Conservation (phyloP, 495 filamentous ascomycete species). For the Alectoria sarmentosa region DNA sequence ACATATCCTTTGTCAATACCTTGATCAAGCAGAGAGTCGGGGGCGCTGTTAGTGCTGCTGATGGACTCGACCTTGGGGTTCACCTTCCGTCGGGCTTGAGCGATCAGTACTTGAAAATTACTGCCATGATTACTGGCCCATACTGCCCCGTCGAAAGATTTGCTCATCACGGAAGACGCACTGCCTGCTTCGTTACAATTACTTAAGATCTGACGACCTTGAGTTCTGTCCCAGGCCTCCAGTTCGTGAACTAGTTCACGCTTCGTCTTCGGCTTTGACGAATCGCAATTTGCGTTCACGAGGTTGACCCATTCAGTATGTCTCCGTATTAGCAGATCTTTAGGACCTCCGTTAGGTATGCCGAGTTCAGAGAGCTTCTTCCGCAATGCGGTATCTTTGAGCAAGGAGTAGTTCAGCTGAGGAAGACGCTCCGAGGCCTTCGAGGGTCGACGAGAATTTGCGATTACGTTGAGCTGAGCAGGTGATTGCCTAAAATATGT, state of each 20-base stretch:
- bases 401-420: conserved; percentile 68
- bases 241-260: conserved; percentile 67
- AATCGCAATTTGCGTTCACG: conserved; percentile 96
- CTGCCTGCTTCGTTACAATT: conserved; percentile 22
- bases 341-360: conserved; percentile 62
- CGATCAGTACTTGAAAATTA: conserved; percentile 71
- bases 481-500: conserved; percentile 12
- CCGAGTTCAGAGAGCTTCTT: conserved; percentile 79
- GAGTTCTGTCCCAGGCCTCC: conserved; percentile 75
- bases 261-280: conserved; percentile 60
- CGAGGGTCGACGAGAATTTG: conserved; percentile 22
- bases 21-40: not conserved
- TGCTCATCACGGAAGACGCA: conserved; percentile 53
- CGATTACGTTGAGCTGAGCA: conserved; percentile 3
- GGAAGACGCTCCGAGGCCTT: conserved; percentile 57
- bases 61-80: conserved; percentile 21
- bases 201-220: conserved; percentile 35
- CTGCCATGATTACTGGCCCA: conserved; percentile 67
- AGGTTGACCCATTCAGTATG: conserved; percentile 92
- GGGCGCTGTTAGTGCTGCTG: not conserved
- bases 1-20: not conserved
- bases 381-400: conserved; percentile 67
- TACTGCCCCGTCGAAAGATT: conserved; percentile 71
- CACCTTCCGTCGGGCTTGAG: conserved; percentile 51
- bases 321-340: conserved; percentile 61